Base-by-base conservation (phyloP, 106 monocot species). In the Apostasia ramifera region DNA sequence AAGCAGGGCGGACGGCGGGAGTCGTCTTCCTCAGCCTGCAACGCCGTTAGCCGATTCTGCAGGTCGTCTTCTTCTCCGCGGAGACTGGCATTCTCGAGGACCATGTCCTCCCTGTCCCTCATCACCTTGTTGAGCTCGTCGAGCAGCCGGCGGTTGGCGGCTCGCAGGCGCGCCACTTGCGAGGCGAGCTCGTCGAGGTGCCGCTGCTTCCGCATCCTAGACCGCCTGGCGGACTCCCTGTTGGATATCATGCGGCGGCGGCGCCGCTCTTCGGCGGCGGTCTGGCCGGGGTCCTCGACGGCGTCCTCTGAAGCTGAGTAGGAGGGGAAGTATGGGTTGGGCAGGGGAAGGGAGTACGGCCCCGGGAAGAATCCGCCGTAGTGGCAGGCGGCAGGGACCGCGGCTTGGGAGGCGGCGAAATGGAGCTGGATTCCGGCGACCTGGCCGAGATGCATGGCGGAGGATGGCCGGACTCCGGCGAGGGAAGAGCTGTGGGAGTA, bases 171-270 rank as follows among this genome's bases (percentile, higher is more conserved):
- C 8, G 54, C 9, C 1, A 91, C 95, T 46, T 86, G 95, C 8
- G 73, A 74, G 58, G 76, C 68, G 45, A 95, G 88, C 71, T 88
- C 86, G 11, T 80, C 86, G n/a, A 95, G 74, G 38, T 95, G 95
- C 78, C 73, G 79, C 81, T 91, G 91, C 73, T 95, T 95, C 47
- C 95, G 75, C 82, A 95, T 86, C 56, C 95, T 83, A 43, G 95
- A 95, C 68, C 91, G 68, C 11, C 88, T 79, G 4, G 95, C 95
- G 4, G 91, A 95, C 73, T 95, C 95, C 8, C 95, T 53, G 65
- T 95, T 95, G 1, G 95, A 95, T 61, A 95, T 75, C 95, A 91
- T 88, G 66, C 95, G 64, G 42, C 95, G 71, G 66, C 68, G 77
- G 66, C 81, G 61, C 58, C 95, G 44, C 83, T 91, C 94, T 11